Evolutionary conservation across 371 early-diverging fungal genomes (phyloP).

Genomic region (Mucor indicus): DNA sequence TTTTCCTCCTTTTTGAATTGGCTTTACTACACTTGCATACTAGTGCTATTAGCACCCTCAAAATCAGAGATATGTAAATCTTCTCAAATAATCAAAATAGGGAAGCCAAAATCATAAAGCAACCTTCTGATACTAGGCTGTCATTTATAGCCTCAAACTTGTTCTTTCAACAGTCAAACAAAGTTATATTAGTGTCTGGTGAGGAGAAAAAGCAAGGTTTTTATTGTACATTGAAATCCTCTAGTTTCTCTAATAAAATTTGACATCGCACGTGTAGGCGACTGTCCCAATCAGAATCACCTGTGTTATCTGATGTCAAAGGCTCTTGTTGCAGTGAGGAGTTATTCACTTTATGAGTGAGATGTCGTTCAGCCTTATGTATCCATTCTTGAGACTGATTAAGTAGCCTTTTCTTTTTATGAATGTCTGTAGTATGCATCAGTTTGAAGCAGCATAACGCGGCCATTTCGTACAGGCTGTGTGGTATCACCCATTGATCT

Average conservation of each 20-base stretch:
- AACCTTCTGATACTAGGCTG: too few species aligned
- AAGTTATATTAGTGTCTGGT: neutral
- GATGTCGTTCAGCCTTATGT: constrained; percentile 17
- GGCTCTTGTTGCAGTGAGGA: constrained; percentile 9
- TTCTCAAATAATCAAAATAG: too few species aligned
- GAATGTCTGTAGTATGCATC: constrained; percentile 1
- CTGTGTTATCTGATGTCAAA: constrained; percentile 16
- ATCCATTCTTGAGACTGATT: constrained; percentile 25
- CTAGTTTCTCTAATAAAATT: constrained; percentile 23
- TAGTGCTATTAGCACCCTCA: too few species aligned
- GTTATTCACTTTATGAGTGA: constrained; percentile 3
- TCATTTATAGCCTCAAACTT: too few species aligned
- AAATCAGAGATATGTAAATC: too few species aligned
- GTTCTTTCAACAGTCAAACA: too few species aligned
- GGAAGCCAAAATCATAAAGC: too few species aligned
- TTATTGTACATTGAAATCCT: too few species aligned
- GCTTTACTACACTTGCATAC: too few species aligned
- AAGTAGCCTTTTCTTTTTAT: constrained; percentile 13
- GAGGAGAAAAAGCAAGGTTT: neutral
- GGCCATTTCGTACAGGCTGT: constrained; percentile 31
- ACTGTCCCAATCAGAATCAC: constrained; percentile 39
- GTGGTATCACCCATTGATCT: constrained; percentile 29
- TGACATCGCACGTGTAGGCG: constrained; percentile 30
- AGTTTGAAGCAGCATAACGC: constrained; percentile 19
- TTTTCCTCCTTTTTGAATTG: too few species aligned